Evolutionary conservation across 2,329 filamentous ascomycete species (phyloP).

Genomic region (Fusarium pseudonygamai): DNA sequence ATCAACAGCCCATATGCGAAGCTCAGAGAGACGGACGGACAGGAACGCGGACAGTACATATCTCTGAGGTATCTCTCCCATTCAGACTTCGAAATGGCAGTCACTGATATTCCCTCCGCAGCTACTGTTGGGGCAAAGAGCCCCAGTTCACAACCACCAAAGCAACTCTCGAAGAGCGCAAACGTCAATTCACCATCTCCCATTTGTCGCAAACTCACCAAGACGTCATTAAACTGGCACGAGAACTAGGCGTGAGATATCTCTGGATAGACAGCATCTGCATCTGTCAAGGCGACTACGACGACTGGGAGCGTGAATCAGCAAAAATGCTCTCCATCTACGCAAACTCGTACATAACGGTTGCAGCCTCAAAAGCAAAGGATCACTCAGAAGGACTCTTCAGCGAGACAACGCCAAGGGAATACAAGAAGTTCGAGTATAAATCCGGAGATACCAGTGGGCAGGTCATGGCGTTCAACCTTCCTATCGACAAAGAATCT

Average conservation of each 20-base stretch:
- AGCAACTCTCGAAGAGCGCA: not conserved
- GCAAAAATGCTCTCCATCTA: not conserved
- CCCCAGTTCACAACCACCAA: not conserved
- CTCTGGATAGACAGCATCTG: conserved; percentile 10
- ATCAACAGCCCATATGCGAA: not conserved
- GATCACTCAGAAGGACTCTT: not conserved
- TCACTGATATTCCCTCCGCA: not conserved
- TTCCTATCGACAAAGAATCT: not conserved
- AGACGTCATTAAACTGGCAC: not conserved
- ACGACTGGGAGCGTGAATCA: conserved; percentile 4
- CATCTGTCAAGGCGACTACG: not conserved
- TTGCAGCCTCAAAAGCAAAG: not conserved
- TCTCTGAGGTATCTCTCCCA: not conserved
- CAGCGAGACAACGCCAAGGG: accelerated
- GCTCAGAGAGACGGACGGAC: not conserved
- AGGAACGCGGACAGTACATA: not conserved
- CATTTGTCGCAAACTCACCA: not conserved
- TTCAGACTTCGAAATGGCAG: not conserved
- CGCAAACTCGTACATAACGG: not conserved
- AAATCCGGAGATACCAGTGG: not conserved
- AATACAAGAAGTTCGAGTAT: not conserved
- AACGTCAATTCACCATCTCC: not conserved
- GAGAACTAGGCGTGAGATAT: not conserved
- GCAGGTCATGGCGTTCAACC: not conserved
- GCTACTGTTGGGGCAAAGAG: conserved; percentile 1